Evolutionary conservation across 106 monocot genomes (phyloP).

Genomic region (Acorus calamus): DNA sequence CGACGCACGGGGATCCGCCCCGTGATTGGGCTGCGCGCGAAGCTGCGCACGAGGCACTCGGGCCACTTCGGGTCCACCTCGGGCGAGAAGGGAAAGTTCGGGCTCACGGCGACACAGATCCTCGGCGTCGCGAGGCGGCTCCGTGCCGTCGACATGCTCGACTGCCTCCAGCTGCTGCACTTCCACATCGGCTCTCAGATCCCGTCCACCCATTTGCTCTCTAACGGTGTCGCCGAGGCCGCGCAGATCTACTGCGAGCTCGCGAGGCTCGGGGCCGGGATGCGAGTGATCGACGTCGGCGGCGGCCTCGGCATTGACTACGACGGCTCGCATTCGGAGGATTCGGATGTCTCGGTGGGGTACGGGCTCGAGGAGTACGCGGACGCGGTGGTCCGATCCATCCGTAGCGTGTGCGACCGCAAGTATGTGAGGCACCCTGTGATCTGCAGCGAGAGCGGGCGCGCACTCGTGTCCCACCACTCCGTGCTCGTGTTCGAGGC

Average conservation of each 20-base stretch:
- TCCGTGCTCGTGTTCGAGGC: slow-evolving; percentile 80
- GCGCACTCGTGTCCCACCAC: slow-evolving; percentile 76
- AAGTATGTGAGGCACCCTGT: slow-evolving; percentile 58
- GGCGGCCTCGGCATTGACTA: slow-evolving; percentile 82
- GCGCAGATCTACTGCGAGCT: slow-evolving; percentile 81
- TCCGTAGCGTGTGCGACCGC: slow-evolving; percentile 46
- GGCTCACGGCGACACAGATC: slow-evolving; percentile 54
- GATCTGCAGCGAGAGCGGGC: slow-evolving; percentile 83
- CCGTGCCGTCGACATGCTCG: slow-evolving; percentile 41
- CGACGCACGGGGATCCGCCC: slow-evolving; percentile 42
- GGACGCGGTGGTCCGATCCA: slow-evolving; percentile 31
- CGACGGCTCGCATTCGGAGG: slow-evolving; percentile 52
- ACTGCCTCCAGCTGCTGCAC: slow-evolving; percentile 77
- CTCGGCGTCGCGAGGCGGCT: slow-evolving; percentile 49
- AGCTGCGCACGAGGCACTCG: slow-evolving; percentile 67
- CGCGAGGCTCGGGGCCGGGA: slow-evolving; percentile 39
- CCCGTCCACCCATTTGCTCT: slow-evolving; percentile 45
- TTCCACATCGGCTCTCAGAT: slow-evolving; percentile 84
- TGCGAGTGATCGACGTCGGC: slow-evolving; percentile 75
- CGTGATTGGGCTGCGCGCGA: slow-evolving; percentile 64
- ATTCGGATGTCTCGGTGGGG: slow-evolving; percentile 65
- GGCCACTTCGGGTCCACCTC: slow-evolving; percentile 81
- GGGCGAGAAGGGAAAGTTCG: slow-evolving; percentile 78
- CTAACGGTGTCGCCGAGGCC: slow-evolving; percentile 55
- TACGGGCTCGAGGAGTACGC: slow-evolving; percentile 70